Evolutionary conservation across 768 basidiomycete genomes (phyloP).

Genomic region (Cubamyces sp.): DNA sequence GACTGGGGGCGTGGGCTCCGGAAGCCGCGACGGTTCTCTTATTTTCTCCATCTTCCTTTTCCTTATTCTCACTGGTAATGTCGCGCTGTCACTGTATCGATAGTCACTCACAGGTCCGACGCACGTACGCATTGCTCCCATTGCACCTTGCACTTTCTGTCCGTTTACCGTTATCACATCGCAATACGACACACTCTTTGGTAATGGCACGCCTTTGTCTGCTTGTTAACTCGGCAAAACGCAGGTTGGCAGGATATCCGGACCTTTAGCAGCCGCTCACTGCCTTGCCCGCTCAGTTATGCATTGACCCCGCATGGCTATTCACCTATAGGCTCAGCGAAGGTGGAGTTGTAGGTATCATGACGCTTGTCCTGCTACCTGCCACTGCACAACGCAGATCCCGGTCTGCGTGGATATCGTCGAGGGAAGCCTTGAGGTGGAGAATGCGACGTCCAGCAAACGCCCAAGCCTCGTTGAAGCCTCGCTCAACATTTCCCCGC

Average conservation of each 20-base stretch:
- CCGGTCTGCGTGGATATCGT: background rate
- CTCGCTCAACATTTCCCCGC: background rate
- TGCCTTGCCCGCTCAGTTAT: too few species aligned
- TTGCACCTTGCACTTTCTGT: background rate
- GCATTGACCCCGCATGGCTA: too few species aligned
- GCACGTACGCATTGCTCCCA: constrained; percentile 8
- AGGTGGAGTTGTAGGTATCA: too few species aligned
- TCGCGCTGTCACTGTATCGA: constrained; percentile 16
- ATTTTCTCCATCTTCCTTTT: background rate
- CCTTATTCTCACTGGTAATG: background rate
- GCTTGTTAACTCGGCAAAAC: background rate
- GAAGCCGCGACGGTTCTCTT: constrained; percentile 2
- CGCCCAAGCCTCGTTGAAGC: background rate
- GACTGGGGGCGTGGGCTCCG: constrained; percentile 4
- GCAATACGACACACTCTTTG: background rate
- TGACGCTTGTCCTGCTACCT: too few species aligned
- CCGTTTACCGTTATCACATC: background rate
- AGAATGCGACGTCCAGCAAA: background rate
- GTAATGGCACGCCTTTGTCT: background rate
- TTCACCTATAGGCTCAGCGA: too few species aligned
- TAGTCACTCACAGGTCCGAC: constrained; percentile 10
- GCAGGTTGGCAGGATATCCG: background rate
- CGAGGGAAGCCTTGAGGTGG: background rate
- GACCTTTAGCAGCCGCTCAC: background rate
- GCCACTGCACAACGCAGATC: background rate